These are phyloP conservation scores for Lachancea kluyveri DNA, from an alignment of 805 yeast species.

Conservation along the genomic window DNA sequence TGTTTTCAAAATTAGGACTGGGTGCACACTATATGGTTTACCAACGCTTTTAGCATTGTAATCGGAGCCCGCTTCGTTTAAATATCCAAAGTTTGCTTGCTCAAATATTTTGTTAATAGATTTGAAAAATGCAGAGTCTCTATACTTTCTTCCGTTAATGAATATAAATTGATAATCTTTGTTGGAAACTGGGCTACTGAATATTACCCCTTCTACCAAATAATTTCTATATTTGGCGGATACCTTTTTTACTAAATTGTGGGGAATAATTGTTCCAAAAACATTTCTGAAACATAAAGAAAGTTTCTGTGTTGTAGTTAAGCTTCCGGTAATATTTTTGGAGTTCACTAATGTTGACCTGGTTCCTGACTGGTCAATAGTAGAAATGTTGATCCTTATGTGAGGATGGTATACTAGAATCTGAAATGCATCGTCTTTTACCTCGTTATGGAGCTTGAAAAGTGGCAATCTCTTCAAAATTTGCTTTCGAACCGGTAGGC, in stretches of 20 bases:
- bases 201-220: constrained; percentile 35
- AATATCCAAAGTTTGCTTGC: constrained; percentile 12
- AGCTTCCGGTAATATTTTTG: background rate
- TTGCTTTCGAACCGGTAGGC: constrained; percentile 24
- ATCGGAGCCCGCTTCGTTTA: constrained; percentile 1
- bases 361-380: constrained; percentile 5
- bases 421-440: constrained; percentile 19
- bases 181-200: constrained; percentile 31
- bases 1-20: constrained; percentile 35
- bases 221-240: constrained; percentile 18
- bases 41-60: constrained; percentile 22
- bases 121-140: constrained; percentile 14
- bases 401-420: constrained; percentile 16
- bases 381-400: constrained; percentile 8
- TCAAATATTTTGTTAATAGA: constrained; percentile 20
- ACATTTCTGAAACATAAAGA: constrained; percentile 6
- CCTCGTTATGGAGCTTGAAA: constrained; percentile 6
- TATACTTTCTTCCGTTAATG: constrained; percentile 36
- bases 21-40: constrained; percentile 32
- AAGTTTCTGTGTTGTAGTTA: constrained; percentile 3
- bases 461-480: constrained; percentile 11
- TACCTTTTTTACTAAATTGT: constrained; percentile 16
- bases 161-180: constrained; percentile 40
- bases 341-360: constrained; percentile 7
- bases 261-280: constrained; percentile 16